Base-by-base conservation (phyloP, 2,329 filamentous ascomycete species). In the Neopestalotiopsis sp. region DNA sequence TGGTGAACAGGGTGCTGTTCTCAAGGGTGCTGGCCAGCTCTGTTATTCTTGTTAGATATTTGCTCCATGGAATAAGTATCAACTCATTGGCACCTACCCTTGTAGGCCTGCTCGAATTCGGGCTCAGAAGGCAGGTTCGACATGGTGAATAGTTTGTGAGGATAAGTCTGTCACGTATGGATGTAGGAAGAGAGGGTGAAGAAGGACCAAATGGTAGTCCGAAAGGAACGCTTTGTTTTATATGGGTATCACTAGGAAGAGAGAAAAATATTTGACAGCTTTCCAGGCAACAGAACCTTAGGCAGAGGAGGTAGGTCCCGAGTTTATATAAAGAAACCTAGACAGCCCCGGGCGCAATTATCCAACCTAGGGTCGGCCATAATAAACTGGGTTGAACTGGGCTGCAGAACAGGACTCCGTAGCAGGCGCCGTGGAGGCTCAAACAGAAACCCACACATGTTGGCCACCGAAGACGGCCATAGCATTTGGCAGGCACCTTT, bases 31-130 rank as follows among this genome's bases (percentile, higher is more conserved):
- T 96, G 82, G 88, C 93, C 75, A 99, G 93, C 90, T 99, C 95
- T 97, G 14, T 20, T 53, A 71, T 81, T 69, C 45, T 20, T 53
- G 45, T 53, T 53, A 76, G 72, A 68, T 56, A 62, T 24, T 49
- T 64, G 61, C n/a, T 24, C 6, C 3, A 63, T 32, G 32, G 65
- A 10, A 38, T 4, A 38, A 28, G 62, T 65, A 53, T 58, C 65
- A 81, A 14, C 14, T n/a, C 13, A 59, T n/a, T 14, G 24, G 14
- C 63, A 17, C 87, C 79, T 85, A 97, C 94, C 94, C 83, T 94
- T 94, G 90, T 97, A 97, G 79, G 95, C 95, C 90, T 98, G 95
- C 90, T 98, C 91, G 87, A 98, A 98, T 87, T 99, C 95, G 79
- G 96, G 95, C 90, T 98, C 95, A 73, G 86, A 85, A 66, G 93